Conservation (phyloP, 2,329 filamentous ascomycete species). For the Alternaria viburni region DNA sequence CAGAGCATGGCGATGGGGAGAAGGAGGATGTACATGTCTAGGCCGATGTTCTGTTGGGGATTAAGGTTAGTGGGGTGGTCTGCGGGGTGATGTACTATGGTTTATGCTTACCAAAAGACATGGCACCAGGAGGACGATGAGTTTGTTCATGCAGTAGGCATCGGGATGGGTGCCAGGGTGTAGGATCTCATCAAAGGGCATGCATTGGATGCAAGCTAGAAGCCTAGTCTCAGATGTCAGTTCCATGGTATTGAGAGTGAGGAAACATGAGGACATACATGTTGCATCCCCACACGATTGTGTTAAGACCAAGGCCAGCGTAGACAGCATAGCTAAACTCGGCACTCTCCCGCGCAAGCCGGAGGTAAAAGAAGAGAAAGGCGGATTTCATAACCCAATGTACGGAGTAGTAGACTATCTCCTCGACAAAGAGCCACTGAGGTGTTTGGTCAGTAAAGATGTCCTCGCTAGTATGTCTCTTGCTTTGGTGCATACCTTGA, state of each 20-base stretch:
- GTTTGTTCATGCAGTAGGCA: constrained; percentile 32
- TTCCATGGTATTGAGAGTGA: not conserved
- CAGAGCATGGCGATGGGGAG: constrained; percentile 27
- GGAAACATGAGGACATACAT: constrained; percentile 17
- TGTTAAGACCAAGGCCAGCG: constrained; percentile 33
- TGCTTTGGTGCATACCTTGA: not conserved
- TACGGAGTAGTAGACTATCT: constrained; percentile 39
- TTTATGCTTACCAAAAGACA: constrained; percentile 23
- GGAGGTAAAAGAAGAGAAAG: constrained; percentile 46
- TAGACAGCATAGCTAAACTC: constrained; percentile 32
- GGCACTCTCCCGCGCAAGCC: constrained; percentile 26
- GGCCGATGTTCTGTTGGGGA: constrained; percentile 20
- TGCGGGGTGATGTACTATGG: not conserved
- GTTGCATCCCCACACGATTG: constrained; percentile 31
- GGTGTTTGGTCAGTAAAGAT: not conserved
- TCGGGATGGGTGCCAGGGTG: constrained; percentile 31
- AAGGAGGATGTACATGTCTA: constrained; percentile 30
- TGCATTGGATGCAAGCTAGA: constrained; percentile 40
- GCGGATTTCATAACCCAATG: constrained; percentile 44
- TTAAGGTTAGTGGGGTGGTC: not conserved
- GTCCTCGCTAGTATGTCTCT: not conserved
- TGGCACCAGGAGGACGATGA: constrained; percentile 36
- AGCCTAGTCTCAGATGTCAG: constrained; percentile 11
- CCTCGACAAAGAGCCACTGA: constrained; percentile 38
- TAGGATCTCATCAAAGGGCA: constrained; percentile 38